Conservation (phyloP, 805 yeast genomes). For the Cyberlindnera misumaiensis region DNA sequence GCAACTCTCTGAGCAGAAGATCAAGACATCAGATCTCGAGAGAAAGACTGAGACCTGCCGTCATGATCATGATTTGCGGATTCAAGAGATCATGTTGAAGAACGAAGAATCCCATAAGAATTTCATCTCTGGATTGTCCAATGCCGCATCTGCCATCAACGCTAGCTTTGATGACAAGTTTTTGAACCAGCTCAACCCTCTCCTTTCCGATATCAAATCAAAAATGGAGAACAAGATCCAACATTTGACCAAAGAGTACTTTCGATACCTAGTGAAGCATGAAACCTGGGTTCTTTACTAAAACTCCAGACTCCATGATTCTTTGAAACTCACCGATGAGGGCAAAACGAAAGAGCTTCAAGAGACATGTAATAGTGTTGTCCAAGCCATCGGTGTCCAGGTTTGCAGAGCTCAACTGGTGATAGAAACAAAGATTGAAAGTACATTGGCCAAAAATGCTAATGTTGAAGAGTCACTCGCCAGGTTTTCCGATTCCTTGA, state of each 20-base stretch:
- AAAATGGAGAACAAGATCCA: conserved; percentile 2
- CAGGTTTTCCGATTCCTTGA: neutral
- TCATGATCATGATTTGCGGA: conserved; percentile 12
- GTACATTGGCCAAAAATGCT: neutral
- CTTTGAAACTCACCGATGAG: conserved; percentile 1
- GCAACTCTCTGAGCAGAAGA: conserved; percentile 39
- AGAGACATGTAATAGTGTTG: neutral
- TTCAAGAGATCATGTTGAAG: conserved; percentile 3
- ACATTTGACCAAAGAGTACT: conserved; percentile 6
- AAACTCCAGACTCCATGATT: conserved; percentile 1
- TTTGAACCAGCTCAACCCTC: neutral
- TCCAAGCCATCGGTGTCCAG: neutral
- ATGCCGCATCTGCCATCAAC: neutral
- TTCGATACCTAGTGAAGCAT: conserved; percentile 1
- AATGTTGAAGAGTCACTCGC: neutral
- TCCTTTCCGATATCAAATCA: neutral
- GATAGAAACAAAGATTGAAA: neutral
- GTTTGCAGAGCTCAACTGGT: neutral
- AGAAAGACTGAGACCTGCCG: conserved; percentile 17
- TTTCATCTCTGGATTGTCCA: conserved; percentile 2
- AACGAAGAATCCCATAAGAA: neutral
- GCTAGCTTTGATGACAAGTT: neutral
- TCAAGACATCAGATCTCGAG: conserved; percentile 27
- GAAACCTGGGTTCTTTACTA: neutral
- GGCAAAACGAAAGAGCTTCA: neutral